phyloP scores from a whole-genome alignment of 495 filamentous ascomycete species.

The Talaromyces nanjingensis region DNA sequence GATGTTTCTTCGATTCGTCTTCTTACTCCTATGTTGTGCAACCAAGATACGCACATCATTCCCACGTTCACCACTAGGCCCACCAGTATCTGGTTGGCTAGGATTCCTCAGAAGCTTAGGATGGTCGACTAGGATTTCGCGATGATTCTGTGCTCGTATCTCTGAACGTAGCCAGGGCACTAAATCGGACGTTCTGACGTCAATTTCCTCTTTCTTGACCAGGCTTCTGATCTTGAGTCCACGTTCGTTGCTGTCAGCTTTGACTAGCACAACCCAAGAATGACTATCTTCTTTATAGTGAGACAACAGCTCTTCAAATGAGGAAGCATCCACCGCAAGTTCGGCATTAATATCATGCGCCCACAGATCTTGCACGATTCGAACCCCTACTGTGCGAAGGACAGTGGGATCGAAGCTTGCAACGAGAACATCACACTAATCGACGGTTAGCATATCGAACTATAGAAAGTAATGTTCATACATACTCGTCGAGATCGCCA shows the following conservation, averaged over 20 bases:
- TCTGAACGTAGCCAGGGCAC: conserved; percentile 76
- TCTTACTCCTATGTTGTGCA: conserved; percentile 77
- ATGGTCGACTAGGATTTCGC: conserved; percentile 42
- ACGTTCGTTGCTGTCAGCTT: conserved; percentile 65
- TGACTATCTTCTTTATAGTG: conserved; percentile 68
- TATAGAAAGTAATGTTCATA: conserved; percentile 16
- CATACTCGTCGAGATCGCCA: conserved; percentile 57
- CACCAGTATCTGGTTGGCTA: conserved; percentile 34
- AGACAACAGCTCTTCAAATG: conserved; percentile 62
- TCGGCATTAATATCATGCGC: conserved; percentile 81
- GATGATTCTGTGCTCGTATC: conserved; percentile 67
- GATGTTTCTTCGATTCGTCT: conserved; percentile 77
- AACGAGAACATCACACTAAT: conserved; percentile 78
- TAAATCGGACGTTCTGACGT: conserved; percentile 68
- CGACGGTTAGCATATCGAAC: conserved; percentile 10
- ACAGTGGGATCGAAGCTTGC: conserved; percentile 74
- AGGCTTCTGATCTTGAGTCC: conserved; percentile 70
- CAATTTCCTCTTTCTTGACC: conserved; percentile 72
- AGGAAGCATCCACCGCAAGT: conserved; percentile 68
- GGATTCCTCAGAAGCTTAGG: conserved; percentile 30
- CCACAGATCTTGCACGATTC: conserved; percentile 76
- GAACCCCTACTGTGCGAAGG: conserved; percentile 66
- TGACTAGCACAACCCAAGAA: conserved; percentile 80
- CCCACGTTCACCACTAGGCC: conserved; percentile 37
- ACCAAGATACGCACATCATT: conserved; percentile 79